These are phyloP conservation scores for Populus deltoides DNA, from an alignment of 345 rosid genomes.

Conservation along the genomic window DNA sequence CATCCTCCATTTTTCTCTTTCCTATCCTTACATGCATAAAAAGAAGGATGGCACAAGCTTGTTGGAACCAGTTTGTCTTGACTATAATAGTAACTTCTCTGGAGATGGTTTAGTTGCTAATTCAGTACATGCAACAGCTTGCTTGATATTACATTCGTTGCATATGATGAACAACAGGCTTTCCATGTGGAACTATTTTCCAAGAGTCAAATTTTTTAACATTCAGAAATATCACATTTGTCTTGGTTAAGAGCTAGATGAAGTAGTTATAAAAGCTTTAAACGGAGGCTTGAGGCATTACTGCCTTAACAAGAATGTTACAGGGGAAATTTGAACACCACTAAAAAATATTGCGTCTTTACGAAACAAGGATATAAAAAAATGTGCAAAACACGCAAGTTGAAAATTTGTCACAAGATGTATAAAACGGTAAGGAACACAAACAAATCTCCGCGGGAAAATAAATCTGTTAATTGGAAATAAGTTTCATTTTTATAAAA, in stretches of 20 bases:
- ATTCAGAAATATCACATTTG: background rate
- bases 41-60: background rate
- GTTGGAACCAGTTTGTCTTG: conserved; percentile 1
- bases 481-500: too few relatives aligned
- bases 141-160: background rate
- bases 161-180: background rate
- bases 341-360: background rate
- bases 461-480: background rate
- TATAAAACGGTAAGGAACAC: background rate
- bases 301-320: background rate
- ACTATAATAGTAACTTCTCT: background rate
- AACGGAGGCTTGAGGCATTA: background rate
- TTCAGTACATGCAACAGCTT: background rate
- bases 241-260: background rate
- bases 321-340: background rate
- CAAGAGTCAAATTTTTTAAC: background rate
- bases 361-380: background rate
- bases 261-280: background rate
- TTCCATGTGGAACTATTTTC: background rate
- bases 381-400: background rate
- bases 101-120: background rate
- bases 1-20: background rate
- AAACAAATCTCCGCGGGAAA: background rate
- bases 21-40: background rate
- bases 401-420: background rate